Evolutionary conservation across 1,284 basidiomycete species (phyloP), one percentile per base, ranked within the genome.

Genomic region (Moniliophthora roreri): DNA sequence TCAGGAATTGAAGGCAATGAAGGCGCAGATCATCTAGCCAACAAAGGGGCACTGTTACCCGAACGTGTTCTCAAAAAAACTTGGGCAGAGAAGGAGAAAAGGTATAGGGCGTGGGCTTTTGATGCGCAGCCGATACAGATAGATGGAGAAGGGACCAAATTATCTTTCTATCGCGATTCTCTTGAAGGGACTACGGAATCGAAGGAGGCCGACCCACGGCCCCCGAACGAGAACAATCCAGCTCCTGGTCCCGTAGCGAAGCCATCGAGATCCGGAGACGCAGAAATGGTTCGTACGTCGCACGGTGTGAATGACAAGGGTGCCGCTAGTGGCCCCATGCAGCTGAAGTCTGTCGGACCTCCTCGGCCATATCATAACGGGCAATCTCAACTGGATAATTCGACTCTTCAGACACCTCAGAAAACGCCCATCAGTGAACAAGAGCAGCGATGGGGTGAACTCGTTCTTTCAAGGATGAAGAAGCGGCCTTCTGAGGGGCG

Each of bases 1-100:
- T 63, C 63, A 0, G 84, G 83, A 1, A 70, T 77, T 18, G 66
- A 68, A 42, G 85, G 86, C 1, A 88, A 88, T 61, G 84, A 85
- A 56, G 77, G 74, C 50, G 86, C 85, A 1, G 86, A 88, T 63
- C 52, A 51, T 34, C 69, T 81, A 28, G 83, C 82, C 3, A 78
- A 77, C 46, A 36, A 66, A 4, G 83, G 83, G 3, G 63, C 70
- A 15, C 56, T 57, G 16, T 55, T 67, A 34, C 66, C 69, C 0
- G 56, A 47, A 15, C 46, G 66, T 2, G 61, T 58, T 0, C 78
- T 80, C 36, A 66, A 65, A n/a, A 72, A 81, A 11, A 32, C 28
- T 55, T 84, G 80, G 80, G 67, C 24, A n/a, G 23, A 16, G 44
- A 46, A 46, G 13, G 44, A 46, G 18, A 15, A 46, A 24, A 46